These are phyloP conservation scores for Skeletonema menzelii DNA, from an alignment of 108 stramenopile genomes.

Conservation along the genomic window DNA sequence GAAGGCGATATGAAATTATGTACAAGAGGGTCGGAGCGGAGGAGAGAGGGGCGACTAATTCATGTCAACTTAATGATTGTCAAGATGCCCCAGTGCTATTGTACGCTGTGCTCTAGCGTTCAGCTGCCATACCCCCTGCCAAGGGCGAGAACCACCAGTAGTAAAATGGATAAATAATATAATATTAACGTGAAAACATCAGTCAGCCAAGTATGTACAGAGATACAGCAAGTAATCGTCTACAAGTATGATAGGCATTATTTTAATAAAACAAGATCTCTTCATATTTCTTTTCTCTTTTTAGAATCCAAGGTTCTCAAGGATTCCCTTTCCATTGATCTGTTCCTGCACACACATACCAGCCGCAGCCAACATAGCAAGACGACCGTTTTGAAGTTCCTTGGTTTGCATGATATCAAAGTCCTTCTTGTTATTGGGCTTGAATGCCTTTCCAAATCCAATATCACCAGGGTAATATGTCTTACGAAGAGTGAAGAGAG, in stretches of 20 bases:
- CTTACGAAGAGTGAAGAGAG: conserved; percentile 42
- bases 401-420: conserved; percentile 46
- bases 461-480: conserved; percentile 77
- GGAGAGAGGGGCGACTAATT: no score
- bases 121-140: no score
- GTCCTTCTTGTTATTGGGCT: conserved; percentile 65
- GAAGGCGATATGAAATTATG: no score
- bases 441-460: conserved; percentile 83
- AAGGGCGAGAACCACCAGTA: no score
- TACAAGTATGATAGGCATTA: neutral
- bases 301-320: conserved; percentile 22
- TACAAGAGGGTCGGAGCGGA: no score
- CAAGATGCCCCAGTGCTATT: no score
- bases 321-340: conserved; percentile 18
- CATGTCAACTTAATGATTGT: no score
- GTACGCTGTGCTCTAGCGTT: no score
- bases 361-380: conserved; percentile 79
- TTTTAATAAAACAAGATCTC: neutral
- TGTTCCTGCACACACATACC: conserved; percentile 24
- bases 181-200: neutral
- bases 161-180: no score
- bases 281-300: neutral
- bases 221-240: no score
- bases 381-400: conserved; percentile 81
- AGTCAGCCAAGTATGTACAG: neutral